Base-by-base conservation (phyloP, 345 rosid species). In the Populus deltoides region DNA sequence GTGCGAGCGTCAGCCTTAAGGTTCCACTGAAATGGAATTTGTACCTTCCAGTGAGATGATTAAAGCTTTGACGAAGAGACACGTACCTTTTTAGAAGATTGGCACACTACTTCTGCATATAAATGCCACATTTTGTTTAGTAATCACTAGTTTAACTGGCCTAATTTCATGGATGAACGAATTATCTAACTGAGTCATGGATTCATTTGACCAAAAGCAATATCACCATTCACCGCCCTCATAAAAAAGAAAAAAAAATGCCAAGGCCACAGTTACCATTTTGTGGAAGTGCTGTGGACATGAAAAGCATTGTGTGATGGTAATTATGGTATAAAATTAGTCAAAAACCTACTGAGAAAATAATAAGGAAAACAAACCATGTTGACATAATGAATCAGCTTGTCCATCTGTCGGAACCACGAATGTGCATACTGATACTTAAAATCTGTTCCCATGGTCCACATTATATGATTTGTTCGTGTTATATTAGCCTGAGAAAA, bases 391-490 rank as follows among this genome's bases (percentile, higher is more conserved):
- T 96, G 99, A 81, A 96, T 87, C 78, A 96, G 85, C 84, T 93
- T 96, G 88, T 96, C 99, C 98, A 96, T 88, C 75, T 96, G 87
- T 72, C 97, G 88, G 84, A 80, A 96, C 99, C 99, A 96, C 43
- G 98, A 80, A 79, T 86, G 86, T 24, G 99, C 98, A 82, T 93
- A 96, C 82, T 96, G 98, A 87, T 93, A 96, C 82, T 86, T 89
- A 85, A 96, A 96, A 87, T 96, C 99, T 73, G 99, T 93, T 85
- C 99, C 99, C 99, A 96, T 92, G 66, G 97, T 92, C 86, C 90
- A 96, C 99, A 96, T 96, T 74, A 96, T 84, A 72, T 96, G 99
- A 86, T 96, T 81, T 70, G 92, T 85, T 77, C 92, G 86, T 71
- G 99, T 96, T 75, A 93, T 90, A 86, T 96, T 93, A 71, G 97